phyloP scores from a whole-genome alignment of 2,329 filamentous ascomycete species.

The Calonectria fujianensis region DNA sequence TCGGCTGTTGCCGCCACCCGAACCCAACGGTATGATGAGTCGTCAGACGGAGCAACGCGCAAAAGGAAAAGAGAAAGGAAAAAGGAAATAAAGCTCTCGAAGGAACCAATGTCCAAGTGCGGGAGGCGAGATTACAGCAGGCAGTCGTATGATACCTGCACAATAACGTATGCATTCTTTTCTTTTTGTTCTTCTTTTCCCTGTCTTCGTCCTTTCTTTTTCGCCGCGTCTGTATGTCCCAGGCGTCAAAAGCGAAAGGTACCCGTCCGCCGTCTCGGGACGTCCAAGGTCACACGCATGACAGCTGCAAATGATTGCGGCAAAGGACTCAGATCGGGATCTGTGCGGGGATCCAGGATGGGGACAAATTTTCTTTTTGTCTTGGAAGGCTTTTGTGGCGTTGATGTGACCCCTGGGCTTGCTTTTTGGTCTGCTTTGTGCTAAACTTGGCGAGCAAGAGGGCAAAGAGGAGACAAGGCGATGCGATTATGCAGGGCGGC shows the following conservation, averaged over 20 bases:
- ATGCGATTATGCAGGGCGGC: slow-evolving; percentile 17
- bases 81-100: slow-evolving; percentile 26
- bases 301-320: slow-evolving; percentile 35
- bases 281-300: slow-evolving; percentile 27
- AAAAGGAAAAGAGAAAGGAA: slow-evolving; percentile 23
- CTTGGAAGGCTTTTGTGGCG: slow-evolving; percentile 17
- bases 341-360: slow-evolving; percentile 23
- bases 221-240: slow-evolving; percentile 10
- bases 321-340: slow-evolving; percentile 45
- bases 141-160: slow-evolving; percentile 49
- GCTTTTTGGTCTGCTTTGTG: slow-evolving; percentile 41
- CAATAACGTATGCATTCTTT: slow-evolving; percentile 20
- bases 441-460: slow-evolving; percentile 19
- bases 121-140: slow-evolving; percentile 22
- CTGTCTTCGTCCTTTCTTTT: slow-evolving; percentile 30
- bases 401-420: slow-evolving; percentile 23
- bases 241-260: slow-evolving; percentile 7
- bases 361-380: slow-evolving; percentile 24
- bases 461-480: slow-evolving; percentile 6
- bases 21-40: slow-evolving; percentile 27
- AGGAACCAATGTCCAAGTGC: neutral
- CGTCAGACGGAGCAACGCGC: slow-evolving; percentile 11
- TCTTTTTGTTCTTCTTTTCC: slow-evolving; percentile 18
- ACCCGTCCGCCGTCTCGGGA: slow-evolving; percentile 21
- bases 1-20: slow-evolving; percentile 37